phyloP scores from a whole-genome alignment of 805 yeast species.

The Candida vaughaniae region DNA sequence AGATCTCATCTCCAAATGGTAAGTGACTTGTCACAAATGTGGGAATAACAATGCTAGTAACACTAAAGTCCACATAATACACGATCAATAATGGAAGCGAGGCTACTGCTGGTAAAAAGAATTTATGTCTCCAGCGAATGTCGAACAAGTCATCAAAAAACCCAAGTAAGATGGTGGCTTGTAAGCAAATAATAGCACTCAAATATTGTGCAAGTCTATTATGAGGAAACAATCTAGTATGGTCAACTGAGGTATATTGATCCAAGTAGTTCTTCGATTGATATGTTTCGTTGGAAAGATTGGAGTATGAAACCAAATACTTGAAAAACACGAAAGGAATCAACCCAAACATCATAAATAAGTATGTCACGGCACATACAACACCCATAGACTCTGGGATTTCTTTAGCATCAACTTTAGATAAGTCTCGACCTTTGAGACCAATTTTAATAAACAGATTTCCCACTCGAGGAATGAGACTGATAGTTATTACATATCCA shows the following conservation, averaged over 20 bases:
- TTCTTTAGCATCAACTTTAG: slow-evolving; percentile 56
- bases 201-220: slow-evolving; percentile 80
- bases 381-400: slow-evolving; percentile 94
- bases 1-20: slow-evolving; percentile 24
- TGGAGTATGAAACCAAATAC: slow-evolving; percentile 54
- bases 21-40: slow-evolving; percentile 47
- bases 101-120: slow-evolving; percentile 92
- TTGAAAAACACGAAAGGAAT: slow-evolving; percentile 87
- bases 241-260: slow-evolving; percentile 32
- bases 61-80: slow-evolving; percentile 91
- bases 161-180: slow-evolving; percentile 82
- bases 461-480: slow-evolving; percentile 68
- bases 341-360: slow-evolving; percentile 77
- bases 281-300: slow-evolving; percentile 34
- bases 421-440: slow-evolving; percentile 79
- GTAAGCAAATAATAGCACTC: slow-evolving; percentile 79
- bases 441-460: slow-evolving; percentile 73
- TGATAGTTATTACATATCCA: slow-evolving; percentile 61
- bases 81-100: slow-evolving; percentile 88
- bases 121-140: slow-evolving; percentile 95
- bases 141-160: slow-evolving; percentile 94
- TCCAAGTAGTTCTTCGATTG: slow-evolving; percentile 30
- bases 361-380: slow-evolving; percentile 75
- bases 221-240: slow-evolving; percentile 63
- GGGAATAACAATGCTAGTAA: slow-evolving; percentile 85